Evolutionary conservation across 257 asterid genomes (phyloP).

Genomic region (Cordia subcordata): DNA sequence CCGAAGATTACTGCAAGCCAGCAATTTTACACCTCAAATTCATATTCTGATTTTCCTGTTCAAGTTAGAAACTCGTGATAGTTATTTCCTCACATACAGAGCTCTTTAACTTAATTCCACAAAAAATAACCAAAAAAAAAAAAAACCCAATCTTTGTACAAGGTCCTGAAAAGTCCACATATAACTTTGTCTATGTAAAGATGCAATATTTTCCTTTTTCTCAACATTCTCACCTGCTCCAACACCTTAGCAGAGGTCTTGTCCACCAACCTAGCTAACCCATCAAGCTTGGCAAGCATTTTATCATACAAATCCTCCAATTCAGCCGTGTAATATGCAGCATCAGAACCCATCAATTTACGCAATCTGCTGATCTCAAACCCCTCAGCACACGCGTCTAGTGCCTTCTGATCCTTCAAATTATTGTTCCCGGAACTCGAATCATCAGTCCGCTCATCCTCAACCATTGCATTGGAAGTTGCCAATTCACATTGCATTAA

Average conservation of each 20-base stretch:
- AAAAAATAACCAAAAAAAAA: background rate
- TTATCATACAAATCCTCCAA: slow-evolving; percentile 71
- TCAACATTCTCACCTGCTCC: slow-evolving; percentile 57
- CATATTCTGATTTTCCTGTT: slow-evolving; percentile 76
- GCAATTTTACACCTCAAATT: slow-evolving; percentile 75
- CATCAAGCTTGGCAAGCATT: slow-evolving; percentile 73
- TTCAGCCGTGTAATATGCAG: slow-evolving; percentile 45
- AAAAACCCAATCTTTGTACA: background rate
- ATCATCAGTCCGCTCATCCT: slow-evolving; percentile 43
- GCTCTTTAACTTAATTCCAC: background rate
- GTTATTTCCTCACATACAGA: background rate
- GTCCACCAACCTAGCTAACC: slow-evolving; percentile 62
- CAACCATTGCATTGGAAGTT: slow-evolving; percentile 55
- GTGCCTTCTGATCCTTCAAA: slow-evolving; percentile 48
- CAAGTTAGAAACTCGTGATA: slow-evolving; percentile 11
- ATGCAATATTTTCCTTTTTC: background rate
- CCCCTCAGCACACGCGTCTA: slow-evolving; percentile 61
- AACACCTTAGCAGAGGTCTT: slow-evolving; percentile 57
- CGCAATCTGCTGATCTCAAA: slow-evolving; percentile 60
- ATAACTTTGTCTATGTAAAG: slow-evolving; percentile 3
- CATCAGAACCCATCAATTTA: slow-evolving; percentile 53
- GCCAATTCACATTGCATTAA: slow-evolving; percentile 41
- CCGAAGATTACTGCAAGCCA: slow-evolving; percentile 56
- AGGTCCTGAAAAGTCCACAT: background rate
- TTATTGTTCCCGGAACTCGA: slow-evolving; percentile 26